A percentile compares a stretch with the other conserved stretches of the same genome.
Evolutionary conservation across 73 alveolate genomes (phyloP).

Genomic region (Uronychia setigera): DNA sequence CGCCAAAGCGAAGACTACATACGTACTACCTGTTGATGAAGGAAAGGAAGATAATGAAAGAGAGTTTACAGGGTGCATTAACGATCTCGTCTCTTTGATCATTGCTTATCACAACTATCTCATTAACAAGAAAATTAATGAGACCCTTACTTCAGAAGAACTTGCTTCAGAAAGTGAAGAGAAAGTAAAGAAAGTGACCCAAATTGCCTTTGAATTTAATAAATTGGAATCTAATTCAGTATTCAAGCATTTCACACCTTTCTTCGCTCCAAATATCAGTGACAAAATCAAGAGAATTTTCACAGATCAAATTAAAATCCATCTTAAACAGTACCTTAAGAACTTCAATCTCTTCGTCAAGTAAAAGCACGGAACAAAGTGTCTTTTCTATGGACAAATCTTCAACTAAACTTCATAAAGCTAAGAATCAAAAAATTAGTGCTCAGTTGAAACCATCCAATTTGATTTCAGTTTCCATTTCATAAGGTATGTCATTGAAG

Average conservation of each 20-base stretch:
- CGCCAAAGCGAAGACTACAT: background rate
- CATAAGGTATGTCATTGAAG: background rate
- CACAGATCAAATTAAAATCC: background rate
- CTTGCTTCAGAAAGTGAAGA: background rate
- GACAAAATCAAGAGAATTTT: background rate
- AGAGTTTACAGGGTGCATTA: background rate
- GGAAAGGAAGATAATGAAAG: background rate
- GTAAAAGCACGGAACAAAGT: background rate
- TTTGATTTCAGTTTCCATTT: background rate
- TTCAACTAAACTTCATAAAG: background rate
- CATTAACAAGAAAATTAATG: background rate
- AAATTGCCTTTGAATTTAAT: background rate
- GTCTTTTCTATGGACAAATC: background rate
- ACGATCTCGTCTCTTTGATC: background rate
- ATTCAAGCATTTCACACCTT: background rate
- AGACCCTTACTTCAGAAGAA: background rate
- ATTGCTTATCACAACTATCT: background rate
- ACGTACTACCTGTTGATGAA: background rate
- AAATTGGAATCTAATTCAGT: background rate
- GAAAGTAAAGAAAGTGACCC: too few species aligned
- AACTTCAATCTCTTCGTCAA: background rate
- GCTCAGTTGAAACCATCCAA: background rate
- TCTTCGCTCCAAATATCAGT: background rate
- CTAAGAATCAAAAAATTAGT: background rate
- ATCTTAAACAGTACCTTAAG: background rate